Evolutionary conservation across 768 basidiomycete species (phyloP), one percentile per base, ranked within the genome.

Genomic region (Leccinum uliginosum): DNA sequence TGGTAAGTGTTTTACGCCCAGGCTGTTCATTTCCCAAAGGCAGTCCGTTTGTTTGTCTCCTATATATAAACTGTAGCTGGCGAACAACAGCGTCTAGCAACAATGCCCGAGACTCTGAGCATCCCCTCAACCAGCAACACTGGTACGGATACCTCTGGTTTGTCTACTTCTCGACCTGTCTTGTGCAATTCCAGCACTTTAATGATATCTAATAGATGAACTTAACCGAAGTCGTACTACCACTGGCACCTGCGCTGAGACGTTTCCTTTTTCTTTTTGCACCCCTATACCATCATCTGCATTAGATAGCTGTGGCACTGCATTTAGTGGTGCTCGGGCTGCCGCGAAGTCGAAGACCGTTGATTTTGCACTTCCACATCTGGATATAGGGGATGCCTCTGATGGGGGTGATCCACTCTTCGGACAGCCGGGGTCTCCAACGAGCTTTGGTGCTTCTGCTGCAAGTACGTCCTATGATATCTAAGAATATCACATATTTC

Each of bases 401-500:
- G 78, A 82, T 45, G 70, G 72, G 4, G 74, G 78, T 24, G 72
- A 74, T 12, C 76, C 80, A 17, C 67, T 85, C 19, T 90, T 91
- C 67, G 88, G 86, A 8, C 81, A 81, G 59, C 64, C 73, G 50
- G 78, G 75, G 50, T 68, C 82, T 7, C 61, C 76, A 9, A 73
- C 77, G 4, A 75, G 78, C 53, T 80, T 82, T 62, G 75, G 75
- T 48, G 66, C 59, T 45, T 72, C 70, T 49, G 62, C 78, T 32
- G 58, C 75, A 59, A 69, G 73, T 64, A 61, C 53, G 63, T 57
- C 40, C 1, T 53, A 50, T 55, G 32, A 45, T 50, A 54, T 17
- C 46, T 46, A 53, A 24, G 40, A 53, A 10, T 38, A 58, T 72
- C 10, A 65, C 48, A 2, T 19, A 29, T 14, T 58, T 34, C 59